These are phyloP conservation scores for Hypsizygus ulmarius DNA, from an alignment of 1,284 basidiomycete species.

Conservation along the genomic window DNA sequence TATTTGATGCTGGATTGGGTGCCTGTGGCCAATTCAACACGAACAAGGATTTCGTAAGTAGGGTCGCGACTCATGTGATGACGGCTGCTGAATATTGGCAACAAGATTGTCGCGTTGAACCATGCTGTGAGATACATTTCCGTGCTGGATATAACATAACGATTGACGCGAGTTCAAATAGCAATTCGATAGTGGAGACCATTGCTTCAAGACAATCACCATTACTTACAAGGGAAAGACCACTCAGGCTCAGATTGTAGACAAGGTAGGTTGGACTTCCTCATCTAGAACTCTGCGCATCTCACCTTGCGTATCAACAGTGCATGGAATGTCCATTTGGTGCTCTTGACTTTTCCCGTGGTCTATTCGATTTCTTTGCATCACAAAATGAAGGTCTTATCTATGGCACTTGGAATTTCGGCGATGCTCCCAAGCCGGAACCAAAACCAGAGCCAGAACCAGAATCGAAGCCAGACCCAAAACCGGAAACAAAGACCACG, in stretches of 20 bases:
- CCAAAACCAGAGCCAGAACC: slow-evolving; percentile 1
- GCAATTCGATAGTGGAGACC: slow-evolving; percentile 51
- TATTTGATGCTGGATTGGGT: slow-evolving; percentile 55
- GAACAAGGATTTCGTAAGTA: slow-evolving; percentile 33
- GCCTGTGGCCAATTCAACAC: slow-evolving; percentile 37
- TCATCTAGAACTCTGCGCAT: background rate
- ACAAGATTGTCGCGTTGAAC: slow-evolving; percentile 45
- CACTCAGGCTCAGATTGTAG: slow-evolving; percentile 62
- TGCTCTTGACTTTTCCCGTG: slow-evolving; percentile 71
- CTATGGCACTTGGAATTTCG: slow-evolving; percentile 54
- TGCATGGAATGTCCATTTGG: slow-evolving; percentile 66
- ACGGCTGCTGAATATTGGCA: background rate
- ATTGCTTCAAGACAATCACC: slow-evolving; percentile 67
- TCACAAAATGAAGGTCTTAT: slow-evolving; percentile 46
- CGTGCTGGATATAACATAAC: slow-evolving; percentile 2
- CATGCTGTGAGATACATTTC: slow-evolving; percentile 28
- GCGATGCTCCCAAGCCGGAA: slow-evolving; percentile 19
- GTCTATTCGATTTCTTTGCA: slow-evolving; percentile 64
- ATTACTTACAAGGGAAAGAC: slow-evolving; percentile 66
- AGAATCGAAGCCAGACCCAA: too few relatives aligned
- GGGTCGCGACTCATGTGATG: background rate
- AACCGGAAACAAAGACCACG: too few relatives aligned
- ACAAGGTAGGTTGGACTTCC: slow-evolving; percentile 54
- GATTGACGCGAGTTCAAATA: slow-evolving; percentile 17
- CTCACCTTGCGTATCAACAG: slow-evolving; percentile 27